These are phyloP conservation scores for Blastobotrys robertii DNA, from an alignment of 805 yeast genomes.

Conservation along the genomic window DNA sequence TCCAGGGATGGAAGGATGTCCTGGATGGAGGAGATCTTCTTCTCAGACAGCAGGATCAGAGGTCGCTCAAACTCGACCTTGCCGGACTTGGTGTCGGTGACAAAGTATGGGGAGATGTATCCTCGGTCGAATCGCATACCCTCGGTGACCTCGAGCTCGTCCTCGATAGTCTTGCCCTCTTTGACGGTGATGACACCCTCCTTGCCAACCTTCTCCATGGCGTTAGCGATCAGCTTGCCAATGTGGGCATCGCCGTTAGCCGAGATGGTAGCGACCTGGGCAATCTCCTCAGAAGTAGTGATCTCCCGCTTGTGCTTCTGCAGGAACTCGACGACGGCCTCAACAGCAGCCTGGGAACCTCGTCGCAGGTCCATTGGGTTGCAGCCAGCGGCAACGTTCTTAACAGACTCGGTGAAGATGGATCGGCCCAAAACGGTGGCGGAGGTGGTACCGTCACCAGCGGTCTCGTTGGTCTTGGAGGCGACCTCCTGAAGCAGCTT, in stretches of 20 bases:
- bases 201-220: conserved; percentile 98
- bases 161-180: conserved; percentile 95
- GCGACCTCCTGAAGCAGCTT: conserved; percentile 94
- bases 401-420: conserved; percentile 88
- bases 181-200: conserved; percentile 98
- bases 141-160: conserved; percentile 92
- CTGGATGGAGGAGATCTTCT: conserved; percentile 82
- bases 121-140: conserved; percentile 99
- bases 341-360: conserved; percentile 95
- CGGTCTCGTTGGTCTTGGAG: conserved; percentile 90
- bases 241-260: conserved; percentile 94
- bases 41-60: conserved; percentile 76
- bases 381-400: conserved; percentile 97
- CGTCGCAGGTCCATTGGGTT: conserved; percentile 98
- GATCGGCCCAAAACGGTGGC: conserved; percentile 96
- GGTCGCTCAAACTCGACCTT: conserved; percentile 96
- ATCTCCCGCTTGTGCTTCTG: conserved; percentile 83
- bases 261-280: conserved; percentile 96
- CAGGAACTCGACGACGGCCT: conserved; percentile 78
- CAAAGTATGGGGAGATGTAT: conserved; percentile 91
- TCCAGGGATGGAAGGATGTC: conserved; percentile 90
- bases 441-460: conserved; percentile 98
- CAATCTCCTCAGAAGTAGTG: conserved; percentile 88
- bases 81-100: conserved; percentile 83
- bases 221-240: conserved; percentile 82